These are phyloP conservation scores for Aspergillus fructus DNA, from an alignment of 2,329 filamentous ascomycete genomes.

Conservation along the genomic window DNA sequence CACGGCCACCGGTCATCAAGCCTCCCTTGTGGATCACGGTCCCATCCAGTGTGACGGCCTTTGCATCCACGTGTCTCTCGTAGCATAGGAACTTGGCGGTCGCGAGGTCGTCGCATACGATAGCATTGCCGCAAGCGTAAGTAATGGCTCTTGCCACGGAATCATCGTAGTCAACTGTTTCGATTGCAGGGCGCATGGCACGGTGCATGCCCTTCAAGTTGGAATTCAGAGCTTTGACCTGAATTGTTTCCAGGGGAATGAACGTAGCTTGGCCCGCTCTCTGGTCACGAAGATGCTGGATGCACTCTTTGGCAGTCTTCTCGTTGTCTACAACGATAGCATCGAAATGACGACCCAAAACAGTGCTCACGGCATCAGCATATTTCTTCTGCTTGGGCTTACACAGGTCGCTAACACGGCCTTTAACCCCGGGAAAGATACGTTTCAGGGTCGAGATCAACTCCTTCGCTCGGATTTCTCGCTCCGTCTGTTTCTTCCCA, in stretches of 20 bases:
- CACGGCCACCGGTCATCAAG: conserved; percentile 92
- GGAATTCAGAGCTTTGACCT: conserved; percentile 86
- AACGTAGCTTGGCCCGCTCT: conserved; percentile 86
- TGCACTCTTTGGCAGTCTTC: conserved; percentile 90
- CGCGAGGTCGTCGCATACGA: conserved; percentile 85
- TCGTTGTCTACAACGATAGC: conserved; percentile 93
- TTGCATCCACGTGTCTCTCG: conserved; percentile 78
- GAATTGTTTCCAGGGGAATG: conserved; percentile 94
- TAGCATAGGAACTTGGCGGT: conserved; percentile 91
- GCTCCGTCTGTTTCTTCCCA: conserved; percentile 79
- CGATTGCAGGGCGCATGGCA: conserved; percentile 82
- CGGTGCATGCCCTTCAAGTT: conserved; percentile 86
- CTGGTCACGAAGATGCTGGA: conserved; percentile 90
- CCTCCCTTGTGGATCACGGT: conserved; percentile 95
- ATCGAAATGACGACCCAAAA: conserved; percentile 90
- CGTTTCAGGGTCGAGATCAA: conserved; percentile 83
- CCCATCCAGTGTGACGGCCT: conserved; percentile 93
- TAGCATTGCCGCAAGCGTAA: conserved; percentile 90
- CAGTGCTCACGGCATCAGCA: conserved; percentile 87
- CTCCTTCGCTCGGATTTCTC: conserved; percentile 75
- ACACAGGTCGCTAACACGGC: conserved; percentile 86
- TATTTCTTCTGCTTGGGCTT: conserved; percentile 97
- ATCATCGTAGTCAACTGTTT: conserved; percentile 91
- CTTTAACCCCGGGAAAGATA: conserved; percentile 87
- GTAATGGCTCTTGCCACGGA: conserved; percentile 87